phyloP scores from a whole-genome alignment of 345 rosid genomes.

The Rhizophora mangle region DNA sequence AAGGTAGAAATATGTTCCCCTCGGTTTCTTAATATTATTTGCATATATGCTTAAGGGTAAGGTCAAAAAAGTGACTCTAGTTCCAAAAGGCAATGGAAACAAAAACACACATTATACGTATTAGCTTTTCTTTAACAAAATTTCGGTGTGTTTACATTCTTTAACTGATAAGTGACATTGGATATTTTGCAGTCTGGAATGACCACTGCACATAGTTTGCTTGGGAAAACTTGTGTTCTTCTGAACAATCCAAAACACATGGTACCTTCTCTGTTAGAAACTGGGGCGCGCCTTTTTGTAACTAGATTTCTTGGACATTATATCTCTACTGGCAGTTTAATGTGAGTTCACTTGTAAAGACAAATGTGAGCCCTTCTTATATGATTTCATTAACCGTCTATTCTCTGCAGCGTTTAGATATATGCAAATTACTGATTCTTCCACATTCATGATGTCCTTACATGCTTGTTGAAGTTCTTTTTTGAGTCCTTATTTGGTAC shows the following conservation, averaged over 20 bases:
- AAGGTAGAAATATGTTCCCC: constrained; percentile 43
- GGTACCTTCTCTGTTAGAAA: constrained; percentile 72
- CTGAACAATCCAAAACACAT: constrained; percentile 66
- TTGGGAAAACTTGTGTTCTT: constrained; percentile 44
- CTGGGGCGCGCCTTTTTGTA: constrained; percentile 69
- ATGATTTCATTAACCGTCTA: neutral
- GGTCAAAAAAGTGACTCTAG: neutral
- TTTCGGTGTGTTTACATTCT: neutral
- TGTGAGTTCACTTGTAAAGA: constrained; percentile 47
- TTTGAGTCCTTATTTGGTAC: too few relatives aligned
- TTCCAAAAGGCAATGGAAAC: neutral
- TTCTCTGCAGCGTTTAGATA: too few relatives aligned
- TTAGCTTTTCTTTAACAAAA: constrained; percentile 1
- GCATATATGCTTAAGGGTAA: neutral
- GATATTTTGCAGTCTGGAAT: constrained; percentile 58
- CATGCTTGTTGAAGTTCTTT: too few relatives aligned
- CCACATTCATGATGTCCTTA: too few relatives aligned
- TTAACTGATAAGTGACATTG: neutral
- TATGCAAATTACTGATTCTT: too few relatives aligned
- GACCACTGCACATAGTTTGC: constrained; percentile 62
- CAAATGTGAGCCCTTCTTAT: constrained; percentile 8
- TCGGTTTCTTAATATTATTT: neutral
- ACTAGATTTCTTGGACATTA: constrained; percentile 68
- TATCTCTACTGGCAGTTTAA: constrained; percentile 60
- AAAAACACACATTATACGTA: neutral